These are phyloP conservation scores for Didymella sp. DNA, from an alignment of 2,329 filamentous ascomycete genomes.

Conservation along the genomic window DNA sequence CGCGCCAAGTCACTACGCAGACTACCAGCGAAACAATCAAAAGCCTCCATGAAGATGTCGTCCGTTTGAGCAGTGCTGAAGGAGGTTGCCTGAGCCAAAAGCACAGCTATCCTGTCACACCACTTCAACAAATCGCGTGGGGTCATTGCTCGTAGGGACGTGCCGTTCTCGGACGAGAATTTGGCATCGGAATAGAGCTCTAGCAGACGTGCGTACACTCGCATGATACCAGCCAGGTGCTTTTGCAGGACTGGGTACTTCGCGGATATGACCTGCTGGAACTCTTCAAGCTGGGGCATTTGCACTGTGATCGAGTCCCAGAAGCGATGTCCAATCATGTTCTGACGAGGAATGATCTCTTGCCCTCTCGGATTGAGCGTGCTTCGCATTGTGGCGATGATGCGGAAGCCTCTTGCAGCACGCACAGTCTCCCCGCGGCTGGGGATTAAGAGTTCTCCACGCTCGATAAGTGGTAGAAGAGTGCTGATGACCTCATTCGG, in stretches of 20 bases:
- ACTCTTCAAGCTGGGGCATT: constrained; percentile 70
- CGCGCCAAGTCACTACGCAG: constrained; percentile 71
- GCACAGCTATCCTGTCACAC: constrained; percentile 76
- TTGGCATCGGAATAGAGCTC: constrained; percentile 51
- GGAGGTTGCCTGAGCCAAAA: constrained; percentile 67
- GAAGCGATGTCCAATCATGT: constrained; percentile 81
- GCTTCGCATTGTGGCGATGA: constrained; percentile 90
- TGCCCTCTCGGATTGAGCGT: constrained; percentile 69
- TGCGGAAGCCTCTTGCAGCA: constrained; percentile 83
- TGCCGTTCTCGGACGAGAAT: constrained; percentile 61
- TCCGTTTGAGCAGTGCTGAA: constrained; percentile 75
- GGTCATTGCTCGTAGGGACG: constrained; percentile 67
- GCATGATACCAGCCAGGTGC: constrained; percentile 63
- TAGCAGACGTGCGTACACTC: constrained; percentile 59
- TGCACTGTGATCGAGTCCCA: constrained; percentile 81
- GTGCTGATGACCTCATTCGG: constrained; percentile 95
- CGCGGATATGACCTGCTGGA: constrained; percentile 74
- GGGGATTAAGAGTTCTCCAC: constrained; percentile 87
- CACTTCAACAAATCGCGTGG: constrained; percentile 89
- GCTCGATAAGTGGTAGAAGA: constrained; percentile 88
- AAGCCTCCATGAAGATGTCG: constrained; percentile 89
- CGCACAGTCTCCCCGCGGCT: constrained; percentile 85
- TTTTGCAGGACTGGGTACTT: constrained; percentile 73
- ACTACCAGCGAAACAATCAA: constrained; percentile 90
- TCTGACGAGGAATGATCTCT: constrained; percentile 70